These are phyloP conservation scores for Boletus sp. DNA, from an alignment of 1,284 basidiomycete species.

Conservation along the genomic window DNA sequence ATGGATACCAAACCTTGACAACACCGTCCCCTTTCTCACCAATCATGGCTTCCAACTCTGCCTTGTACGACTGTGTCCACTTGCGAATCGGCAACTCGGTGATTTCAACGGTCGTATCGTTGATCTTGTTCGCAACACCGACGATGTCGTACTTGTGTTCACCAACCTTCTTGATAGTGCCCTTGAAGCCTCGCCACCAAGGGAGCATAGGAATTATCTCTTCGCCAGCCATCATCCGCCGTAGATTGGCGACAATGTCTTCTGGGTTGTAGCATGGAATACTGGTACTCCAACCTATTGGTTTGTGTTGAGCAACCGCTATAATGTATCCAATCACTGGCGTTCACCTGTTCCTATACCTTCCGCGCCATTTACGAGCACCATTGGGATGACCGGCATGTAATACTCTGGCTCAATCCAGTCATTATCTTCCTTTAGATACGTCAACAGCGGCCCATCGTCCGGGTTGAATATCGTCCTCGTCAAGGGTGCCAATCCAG, in stretches of 20 bases:
- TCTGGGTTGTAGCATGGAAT: slow-evolving; percentile 92
- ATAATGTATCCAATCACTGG: background rate
- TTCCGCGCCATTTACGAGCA: slow-evolving; percentile 92
- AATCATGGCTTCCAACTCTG: slow-evolving; percentile 79
- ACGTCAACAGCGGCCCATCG: slow-evolving; percentile 84
- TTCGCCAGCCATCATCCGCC: slow-evolving; percentile 83
- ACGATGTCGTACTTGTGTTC: slow-evolving; percentile 87
- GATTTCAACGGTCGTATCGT: slow-evolving; percentile 89
- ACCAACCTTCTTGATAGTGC: slow-evolving; percentile 75
- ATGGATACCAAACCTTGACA: slow-evolving; percentile 50
- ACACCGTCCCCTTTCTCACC: slow-evolving; percentile 67
- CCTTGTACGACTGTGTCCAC: slow-evolving; percentile 95
- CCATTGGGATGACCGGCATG: slow-evolving; percentile 84
- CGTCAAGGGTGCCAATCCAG: slow-evolving; percentile 76
- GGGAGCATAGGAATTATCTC: slow-evolving; percentile 85
- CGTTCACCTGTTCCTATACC: slow-evolving; percentile 92
- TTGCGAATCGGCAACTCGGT: slow-evolving; percentile 93
- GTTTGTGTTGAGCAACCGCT: background rate
- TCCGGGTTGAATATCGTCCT: slow-evolving; percentile 77
- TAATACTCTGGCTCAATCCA: slow-evolving; percentile 95
- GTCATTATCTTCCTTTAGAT: slow-evolving; percentile 85
- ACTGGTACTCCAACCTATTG: slow-evolving; percentile 89
- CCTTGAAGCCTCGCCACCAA: slow-evolving; percentile 97
- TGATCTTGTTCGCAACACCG: slow-evolving; percentile 75
- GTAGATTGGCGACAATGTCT: slow-evolving; percentile 88